phyloP scores from a whole-genome alignment of 768 basidiomycete genomes.

The Lentinula sp. region DNA sequence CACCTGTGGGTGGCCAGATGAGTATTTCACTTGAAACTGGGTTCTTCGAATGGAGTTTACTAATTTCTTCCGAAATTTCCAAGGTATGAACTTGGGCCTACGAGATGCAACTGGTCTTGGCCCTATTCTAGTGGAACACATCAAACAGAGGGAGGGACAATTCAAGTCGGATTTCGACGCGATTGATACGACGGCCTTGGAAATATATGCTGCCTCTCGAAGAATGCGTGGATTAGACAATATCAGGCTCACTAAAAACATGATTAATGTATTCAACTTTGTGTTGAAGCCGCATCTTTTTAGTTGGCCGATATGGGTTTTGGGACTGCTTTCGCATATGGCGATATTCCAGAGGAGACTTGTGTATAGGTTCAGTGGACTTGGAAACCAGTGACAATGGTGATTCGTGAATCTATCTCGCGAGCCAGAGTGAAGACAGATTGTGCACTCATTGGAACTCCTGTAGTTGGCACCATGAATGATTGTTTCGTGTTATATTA shows the following conservation, averaged over 20 bases:
- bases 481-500: too few species aligned
- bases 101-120: slow-evolving; percentile 18
- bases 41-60: neutral
- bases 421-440: too few species aligned
- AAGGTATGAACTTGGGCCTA: slow-evolving; percentile 23
- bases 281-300: slow-evolving; percentile 1
- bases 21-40: neutral
- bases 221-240: neutral
- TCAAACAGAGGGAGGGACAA: neutral
- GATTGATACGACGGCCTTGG: neutral
- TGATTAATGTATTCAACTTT: neutral
- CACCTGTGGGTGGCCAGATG: slow-evolving; percentile 9
- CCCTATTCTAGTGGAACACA: slow-evolving; percentile 12
- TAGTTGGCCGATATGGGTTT: neutral
- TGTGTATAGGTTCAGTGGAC: slow-evolving; percentile 21
- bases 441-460: too few species aligned
- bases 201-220: neutral
- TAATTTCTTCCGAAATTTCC: slow-evolving; percentile 6
- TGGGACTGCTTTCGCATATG: neutral
- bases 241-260: slow-evolving; percentile 7
- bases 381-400: slow-evolving; percentile 10
- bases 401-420: too few species aligned
- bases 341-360: slow-evolving; percentile 11
- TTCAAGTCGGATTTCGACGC: neutral
- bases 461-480: too few species aligned